Evolutionary conservation across 805 yeast species (phyloP).

Genomic region (Wickerhamomyces xylosicus): DNA sequence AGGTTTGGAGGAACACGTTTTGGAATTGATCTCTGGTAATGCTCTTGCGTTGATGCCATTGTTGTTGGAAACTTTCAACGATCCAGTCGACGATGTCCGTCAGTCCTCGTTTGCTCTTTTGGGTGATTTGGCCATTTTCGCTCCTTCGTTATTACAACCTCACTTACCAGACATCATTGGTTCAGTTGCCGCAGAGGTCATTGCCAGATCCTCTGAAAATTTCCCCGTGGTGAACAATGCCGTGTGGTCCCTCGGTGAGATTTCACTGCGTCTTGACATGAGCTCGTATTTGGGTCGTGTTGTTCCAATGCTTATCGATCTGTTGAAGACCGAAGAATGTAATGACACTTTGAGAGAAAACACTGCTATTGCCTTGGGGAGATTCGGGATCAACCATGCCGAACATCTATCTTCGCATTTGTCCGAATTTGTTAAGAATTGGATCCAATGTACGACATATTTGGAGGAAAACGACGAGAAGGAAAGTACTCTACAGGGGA

Average conservation of each 20-base stretch:
- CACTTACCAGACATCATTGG: constrained; percentile 42
- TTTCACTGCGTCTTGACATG: constrained; percentile 49
- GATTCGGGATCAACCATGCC: constrained; percentile 62
- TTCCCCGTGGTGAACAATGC: constrained; percentile 78
- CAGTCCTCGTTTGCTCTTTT: constrained; percentile 84
- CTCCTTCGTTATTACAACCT: constrained; percentile 24
- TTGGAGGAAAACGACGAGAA: constrained; percentile 80
- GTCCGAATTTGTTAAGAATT: constrained; percentile 44
- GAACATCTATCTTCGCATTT: constrained; percentile 49
- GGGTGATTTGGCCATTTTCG: constrained; percentile 76
- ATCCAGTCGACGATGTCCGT: constrained; percentile 76
- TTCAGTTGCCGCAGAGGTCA: constrained; percentile 62
- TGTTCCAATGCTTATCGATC: constrained; percentile 45
- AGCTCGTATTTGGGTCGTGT: constrained; percentile 44
- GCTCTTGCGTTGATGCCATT: constrained; percentile 38
- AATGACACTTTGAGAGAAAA: constrained; percentile 64
- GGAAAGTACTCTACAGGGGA: constrained; percentile 78
- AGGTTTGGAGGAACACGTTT: constrained; percentile 62
- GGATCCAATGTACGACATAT: constrained; percentile 63
- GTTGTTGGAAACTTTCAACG: constrained; percentile 61
- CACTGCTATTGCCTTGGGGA: constrained; percentile 81
- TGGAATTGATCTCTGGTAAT: constrained; percentile 38
- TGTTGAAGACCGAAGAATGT: constrained; percentile 47
- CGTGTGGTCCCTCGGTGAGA: constrained; percentile 89
- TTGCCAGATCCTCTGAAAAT: constrained; percentile 36